Evolutionary conservation across 1,139 yeast species (phyloP).

Genomic region (Pichiaceae sp.): DNA sequence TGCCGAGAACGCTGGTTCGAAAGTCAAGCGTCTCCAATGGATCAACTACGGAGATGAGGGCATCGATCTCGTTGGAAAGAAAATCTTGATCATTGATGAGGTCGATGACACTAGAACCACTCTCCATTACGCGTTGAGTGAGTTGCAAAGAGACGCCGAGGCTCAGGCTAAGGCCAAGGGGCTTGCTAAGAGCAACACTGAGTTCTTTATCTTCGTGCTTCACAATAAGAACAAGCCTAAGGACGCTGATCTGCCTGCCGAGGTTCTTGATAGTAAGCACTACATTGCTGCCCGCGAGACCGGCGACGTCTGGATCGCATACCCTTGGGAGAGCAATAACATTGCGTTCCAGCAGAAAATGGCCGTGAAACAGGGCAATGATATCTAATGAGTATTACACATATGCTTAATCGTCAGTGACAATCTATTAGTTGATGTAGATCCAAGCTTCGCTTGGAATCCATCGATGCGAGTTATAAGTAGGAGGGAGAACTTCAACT

Average conservation of each 20-base stretch:
- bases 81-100: slow-evolving; percentile 80
- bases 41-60: slow-evolving; percentile 54
- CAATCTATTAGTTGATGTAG: too few species aligned
- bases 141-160: slow-evolving; percentile 74
- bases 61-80: slow-evolving; percentile 50
- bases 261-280: slow-evolving; percentile 45
- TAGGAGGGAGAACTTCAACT: too few species aligned
- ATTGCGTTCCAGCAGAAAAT: slow-evolving; percentile 78
- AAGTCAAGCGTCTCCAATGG: slow-evolving; percentile 94
- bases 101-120: slow-evolving; percentile 96
- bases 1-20: slow-evolving; percentile 66
- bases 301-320: slow-evolving; percentile 93
- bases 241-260: slow-evolving; percentile 57
- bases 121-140: slow-evolving; percentile 82
- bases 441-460: too few species aligned
- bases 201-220: slow-evolving; percentile 81
- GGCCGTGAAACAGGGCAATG: slow-evolving; percentile 73
- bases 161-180: slow-evolving; percentile 43
- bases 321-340: slow-evolving; percentile 85
- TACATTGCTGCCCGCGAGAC: slow-evolving; percentile 89
- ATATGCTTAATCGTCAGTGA: background rate
- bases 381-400: slow-evolving; percentile 13
- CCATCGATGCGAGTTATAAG: too few species aligned
- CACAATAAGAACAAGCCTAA: slow-evolving; percentile 90
- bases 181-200: slow-evolving; percentile 43